A percentile compares a stretch with the other conserved stretches of the same genome.
Conservation (phyloP, 768 basidiomycete genomes). For the Sutorius australiensis region DNA sequence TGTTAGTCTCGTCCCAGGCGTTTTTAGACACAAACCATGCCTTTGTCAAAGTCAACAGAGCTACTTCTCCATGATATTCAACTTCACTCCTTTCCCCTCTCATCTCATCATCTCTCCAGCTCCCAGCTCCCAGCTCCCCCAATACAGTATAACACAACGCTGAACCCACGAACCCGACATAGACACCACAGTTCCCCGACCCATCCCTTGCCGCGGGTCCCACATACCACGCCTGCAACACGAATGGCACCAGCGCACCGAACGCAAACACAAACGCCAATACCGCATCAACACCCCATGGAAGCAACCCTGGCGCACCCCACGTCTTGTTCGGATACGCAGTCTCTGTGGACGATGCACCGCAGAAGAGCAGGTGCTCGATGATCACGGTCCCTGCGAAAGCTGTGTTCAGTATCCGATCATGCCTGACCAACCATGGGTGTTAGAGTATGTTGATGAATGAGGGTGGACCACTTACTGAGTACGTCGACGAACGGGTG, state of each 20-base stretch:
- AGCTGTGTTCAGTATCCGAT: slow-evolving; percentile 43
- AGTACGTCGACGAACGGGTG: slow-evolving; percentile 41
- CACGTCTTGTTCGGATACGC: slow-evolving; percentile 38
- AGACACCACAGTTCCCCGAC: slow-evolving; percentile 48
- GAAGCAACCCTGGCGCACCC: slow-evolving; percentile 36
- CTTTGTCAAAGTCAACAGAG: too few species aligned
- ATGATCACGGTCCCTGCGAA: slow-evolving; percentile 38
- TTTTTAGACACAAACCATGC: too few species aligned
- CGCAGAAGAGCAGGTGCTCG: slow-evolving; percentile 45
- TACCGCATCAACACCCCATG: slow-evolving; percentile 40
- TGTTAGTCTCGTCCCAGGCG: too few species aligned
- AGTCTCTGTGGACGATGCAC: slow-evolving; percentile 27
- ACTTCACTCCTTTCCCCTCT: neutral
- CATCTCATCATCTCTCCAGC: slow-evolving; percentile 24
- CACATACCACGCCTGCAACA: slow-evolving; percentile 51
- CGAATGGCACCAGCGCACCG: slow-evolving; percentile 42
- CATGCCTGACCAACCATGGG: slow-evolving; percentile 27
- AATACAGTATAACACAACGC: slow-evolving; percentile 29
- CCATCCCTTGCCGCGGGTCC: slow-evolving; percentile 44
- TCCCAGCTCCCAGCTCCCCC: slow-evolving; percentile 30
- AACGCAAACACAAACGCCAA: slow-evolving; percentile 38
- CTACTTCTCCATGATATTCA: neutral
- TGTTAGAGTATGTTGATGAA: neutral
- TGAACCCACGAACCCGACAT: slow-evolving; percentile 36
- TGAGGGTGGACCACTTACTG: slow-evolving; percentile 19